A percentile compares a stretch with the other conserved stretches of the same genome.
phyloP scores from a whole-genome alignment of 257 asterid species.

The Voacanga thouarsii region DNA sequence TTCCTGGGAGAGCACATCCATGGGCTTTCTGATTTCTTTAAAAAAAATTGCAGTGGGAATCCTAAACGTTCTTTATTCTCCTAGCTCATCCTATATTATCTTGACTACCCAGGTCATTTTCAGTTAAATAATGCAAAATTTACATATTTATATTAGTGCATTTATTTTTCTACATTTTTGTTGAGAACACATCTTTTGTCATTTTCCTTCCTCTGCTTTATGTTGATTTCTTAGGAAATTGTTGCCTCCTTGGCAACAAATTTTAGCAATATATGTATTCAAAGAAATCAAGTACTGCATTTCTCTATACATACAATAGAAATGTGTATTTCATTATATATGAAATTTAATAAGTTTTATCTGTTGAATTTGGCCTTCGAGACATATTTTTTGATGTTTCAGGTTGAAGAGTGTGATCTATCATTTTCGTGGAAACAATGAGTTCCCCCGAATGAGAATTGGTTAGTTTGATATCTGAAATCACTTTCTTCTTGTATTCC shows the following conservation, averaged over 20 bases:
- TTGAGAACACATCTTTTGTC: not conserved
- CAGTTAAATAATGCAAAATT: not conserved
- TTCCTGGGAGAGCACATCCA: not conserved
- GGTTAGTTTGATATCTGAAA: constrained; percentile 46
- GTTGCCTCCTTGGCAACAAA: not conserved
- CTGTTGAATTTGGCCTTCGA: not conserved
- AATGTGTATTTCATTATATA: not conserved
- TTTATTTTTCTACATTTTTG: not conserved
- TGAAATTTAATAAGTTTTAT: not conserved
- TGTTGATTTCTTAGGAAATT: not conserved
- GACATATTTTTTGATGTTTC: constrained; percentile 1
- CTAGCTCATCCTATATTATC: not conserved
- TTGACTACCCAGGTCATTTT: not conserved
- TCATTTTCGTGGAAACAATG: constrained; percentile 75
- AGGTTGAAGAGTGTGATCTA: constrained; percentile 78
- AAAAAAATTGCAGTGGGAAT: not conserved
- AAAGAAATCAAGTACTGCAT: not conserved
- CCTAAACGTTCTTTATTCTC: not conserved
- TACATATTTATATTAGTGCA: not conserved
- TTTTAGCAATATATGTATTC: not conserved
- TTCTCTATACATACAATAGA: not conserved
- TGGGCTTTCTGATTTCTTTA: not conserved
- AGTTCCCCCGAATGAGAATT: constrained; percentile 89
- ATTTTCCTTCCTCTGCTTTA: not conserved
- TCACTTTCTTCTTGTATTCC: constrained; percentile 11